phyloP scores from a whole-genome alignment of 1,284 basidiomycete species.

The Paramarasmius palmivorus region DNA sequence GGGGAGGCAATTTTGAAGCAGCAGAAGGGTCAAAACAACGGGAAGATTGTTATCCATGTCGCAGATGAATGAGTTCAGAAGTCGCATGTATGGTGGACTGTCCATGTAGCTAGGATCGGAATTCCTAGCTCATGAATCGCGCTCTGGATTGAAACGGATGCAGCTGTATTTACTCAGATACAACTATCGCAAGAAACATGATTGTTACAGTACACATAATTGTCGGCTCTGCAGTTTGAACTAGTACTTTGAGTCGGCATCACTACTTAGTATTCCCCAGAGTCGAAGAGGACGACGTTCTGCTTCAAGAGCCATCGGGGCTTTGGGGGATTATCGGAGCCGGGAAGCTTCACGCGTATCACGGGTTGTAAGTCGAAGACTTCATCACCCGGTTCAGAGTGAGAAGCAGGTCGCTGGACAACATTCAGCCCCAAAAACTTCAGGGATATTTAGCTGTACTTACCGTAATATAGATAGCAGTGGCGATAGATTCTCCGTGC shows the following conservation, averaged over 20 bases:
- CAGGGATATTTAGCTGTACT: too few relatives aligned
- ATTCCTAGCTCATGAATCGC: too few relatives aligned
- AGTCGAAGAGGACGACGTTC: not conserved
- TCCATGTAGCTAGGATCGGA: too few relatives aligned
- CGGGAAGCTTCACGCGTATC: slow-evolving; percentile 2
- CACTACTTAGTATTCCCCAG: not conserved
- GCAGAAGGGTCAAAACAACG: slow-evolving; percentile 45
- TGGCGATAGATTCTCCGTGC: slow-evolving; percentile 3
- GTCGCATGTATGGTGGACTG: too few relatives aligned
- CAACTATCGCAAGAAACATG: too few relatives aligned
- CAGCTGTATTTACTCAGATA: too few relatives aligned
- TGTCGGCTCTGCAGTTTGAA: too few relatives aligned
- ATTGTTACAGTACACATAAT: too few relatives aligned
- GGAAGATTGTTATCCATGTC: slow-evolving; percentile 43
- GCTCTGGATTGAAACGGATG: too few relatives aligned
- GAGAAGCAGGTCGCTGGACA: not conserved
- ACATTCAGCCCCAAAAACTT: not conserved
- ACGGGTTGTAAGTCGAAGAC: not conserved
- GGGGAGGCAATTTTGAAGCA: slow-evolving; percentile 41
- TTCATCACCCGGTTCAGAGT: not conserved
- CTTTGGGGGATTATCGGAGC: slow-evolving; percentile 3
- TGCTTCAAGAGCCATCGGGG: not conserved
- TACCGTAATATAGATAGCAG: not conserved
- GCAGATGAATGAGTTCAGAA: slow-evolving; percentile 23
- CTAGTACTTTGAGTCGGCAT: too few relatives aligned